Evolutionary conservation across 768 basidiomycete genomes (phyloP).

Genomic region (Boletus patriciae): DNA sequence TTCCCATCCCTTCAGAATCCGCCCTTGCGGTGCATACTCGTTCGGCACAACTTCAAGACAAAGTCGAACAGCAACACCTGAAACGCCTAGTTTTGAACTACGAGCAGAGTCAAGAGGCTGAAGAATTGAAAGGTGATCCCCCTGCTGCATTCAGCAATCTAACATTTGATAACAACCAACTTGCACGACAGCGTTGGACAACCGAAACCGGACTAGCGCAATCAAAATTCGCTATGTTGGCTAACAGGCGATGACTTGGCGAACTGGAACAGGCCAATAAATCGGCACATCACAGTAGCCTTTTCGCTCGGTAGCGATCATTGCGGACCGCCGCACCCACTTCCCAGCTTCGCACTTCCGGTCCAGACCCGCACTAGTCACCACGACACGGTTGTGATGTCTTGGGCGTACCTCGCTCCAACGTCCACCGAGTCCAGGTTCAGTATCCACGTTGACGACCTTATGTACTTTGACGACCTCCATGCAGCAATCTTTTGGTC

Average conservation of each 20-base stretch:
- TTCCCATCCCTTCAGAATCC: constrained; percentile 86
- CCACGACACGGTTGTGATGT: constrained; percentile 13
- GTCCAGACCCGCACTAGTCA: constrained; percentile 21
- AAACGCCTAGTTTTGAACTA: constrained; percentile 94
- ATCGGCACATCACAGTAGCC: constrained; percentile 21
- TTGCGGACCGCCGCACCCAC: constrained; percentile 22
- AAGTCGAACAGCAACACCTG: constrained; percentile 94
- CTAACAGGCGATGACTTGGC: constrained; percentile 36
- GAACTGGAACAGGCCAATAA: constrained; percentile 15
- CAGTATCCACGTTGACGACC: constrained; percentile 21
- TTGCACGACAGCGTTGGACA: constrained; percentile 55
- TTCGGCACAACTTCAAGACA: constrained; percentile 89
- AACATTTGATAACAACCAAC: neutral
- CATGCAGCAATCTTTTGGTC: constrained; percentile 6
- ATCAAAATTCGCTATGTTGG: constrained; percentile 80
- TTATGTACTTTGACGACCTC: constrained; percentile 29
- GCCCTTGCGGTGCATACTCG: constrained; percentile 88
- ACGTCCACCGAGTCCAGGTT: constrained; percentile 15
- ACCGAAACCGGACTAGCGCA: constrained; percentile 61
- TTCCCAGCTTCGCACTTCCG: constrained; percentile 18
- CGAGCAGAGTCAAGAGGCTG: constrained; percentile 85
- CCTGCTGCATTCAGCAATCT: neutral
- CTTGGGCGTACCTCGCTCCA: constrained; percentile 13
- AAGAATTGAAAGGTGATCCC: constrained; percentile 68
- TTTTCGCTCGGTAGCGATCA: constrained; percentile 23